These are phyloP conservation scores for Mycena citricolor DNA, from an alignment of 1,284 basidiomycete genomes.

Conservation along the genomic window DNA sequence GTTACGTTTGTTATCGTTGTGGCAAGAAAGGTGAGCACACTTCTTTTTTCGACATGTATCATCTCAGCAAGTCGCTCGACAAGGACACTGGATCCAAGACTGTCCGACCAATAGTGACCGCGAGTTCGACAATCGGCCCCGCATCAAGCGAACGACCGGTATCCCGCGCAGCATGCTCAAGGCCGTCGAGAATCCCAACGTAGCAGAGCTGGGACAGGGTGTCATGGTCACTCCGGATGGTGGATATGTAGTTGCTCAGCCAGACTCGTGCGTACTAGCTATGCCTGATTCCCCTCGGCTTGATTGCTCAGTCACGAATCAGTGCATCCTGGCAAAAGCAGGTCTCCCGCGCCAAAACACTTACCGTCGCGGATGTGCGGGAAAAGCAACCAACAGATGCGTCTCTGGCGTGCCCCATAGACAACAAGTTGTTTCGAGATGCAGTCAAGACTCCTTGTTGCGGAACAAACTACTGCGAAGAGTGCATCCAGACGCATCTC, in stretches of 20 bases:
- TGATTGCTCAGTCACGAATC: slow-evolving; percentile 16
- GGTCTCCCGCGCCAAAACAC: slow-evolving; percentile 71
- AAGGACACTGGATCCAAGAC: slow-evolving; percentile 99
- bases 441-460: slow-evolving; percentile 93
- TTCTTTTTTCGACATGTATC: slow-evolving; percentile 17
- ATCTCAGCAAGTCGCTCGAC: no score
- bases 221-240: slow-evolving; percentile 98
- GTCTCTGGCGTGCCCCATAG: slow-evolving; percentile 81
- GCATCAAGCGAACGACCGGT: slow-evolving; percentile 97
- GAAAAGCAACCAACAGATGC: slow-evolving; percentile 80
- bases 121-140: slow-evolving; percentile 90
- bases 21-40: slow-evolving; percentile 84
- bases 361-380: slow-evolving; percentile 84
- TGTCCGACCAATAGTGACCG: slow-evolving; percentile 97
- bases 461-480: slow-evolving; percentile 87
- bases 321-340: slow-evolving; percentile 94
- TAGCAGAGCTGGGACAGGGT: slow-evolving; percentile 73
- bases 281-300: no score
- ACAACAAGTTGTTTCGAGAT: slow-evolving; percentile 86
- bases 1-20: slow-evolving; percentile 99
- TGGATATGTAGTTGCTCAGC: slow-evolving; percentile 92
- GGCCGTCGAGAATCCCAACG: slow-evolving; percentile 86
- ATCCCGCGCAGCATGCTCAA: slow-evolving; percentile 97
- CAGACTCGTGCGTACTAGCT: slow-evolving; percentile 72
- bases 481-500: slow-evolving; percentile 89